Evolutionary conservation across 2,329 filamentous ascomycete genomes (phyloP), one percentile per base, ranked within the genome.

Genomic region (Pyrenochaeta sp.): DNA sequence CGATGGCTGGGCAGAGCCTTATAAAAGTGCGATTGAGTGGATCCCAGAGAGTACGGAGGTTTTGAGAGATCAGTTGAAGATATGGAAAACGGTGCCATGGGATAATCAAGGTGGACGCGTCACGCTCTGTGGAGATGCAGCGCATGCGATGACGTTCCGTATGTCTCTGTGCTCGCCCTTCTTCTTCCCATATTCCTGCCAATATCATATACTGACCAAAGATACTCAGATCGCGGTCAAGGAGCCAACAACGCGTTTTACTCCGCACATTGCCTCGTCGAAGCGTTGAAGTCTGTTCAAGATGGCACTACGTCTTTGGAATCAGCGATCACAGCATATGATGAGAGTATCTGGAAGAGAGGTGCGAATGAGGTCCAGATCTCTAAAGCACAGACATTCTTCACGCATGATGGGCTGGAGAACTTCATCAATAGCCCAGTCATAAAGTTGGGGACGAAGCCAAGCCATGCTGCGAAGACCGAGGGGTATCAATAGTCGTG

Each of bases 61-160:
- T 4, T 52, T 71, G 36, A 67, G 68, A 34, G 75, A 76, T 51
- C 66, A 71, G 40, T 62, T 79, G 30, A 72, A 74, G 50, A 72
- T 73, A 34, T 79, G 74, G 74, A 75, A 72, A 24, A 70, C 74
- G 0, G 61, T 70, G 3, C 61, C 63, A 2, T 79, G 77, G 76
- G 68, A 77, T 13, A 77, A 72, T 32, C 61, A 63, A 2, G 59
- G 58, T 6, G 76, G 75, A 13, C 58, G 73, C 25, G 66, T 78
- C 8, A 77, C 75, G 24, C 56, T 79, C 3, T 74, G 72, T 15
- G 77, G 76, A 2, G 77, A 79, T 55, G 74, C 76, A 32, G 77
- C 76, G n/a, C 77, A 79, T 61, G 72, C 77, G 2, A 80, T 80
- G 78, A 77, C 77, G 0, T 77, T 76, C 15, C 75, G 69, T 74